A percentile compares a stretch with the other conserved stretches of the same genome.
These are phyloP conservation scores for Uronychia setigera DNA, from an alignment of 73 alveolate species.

Conservation along the genomic window DNA sequence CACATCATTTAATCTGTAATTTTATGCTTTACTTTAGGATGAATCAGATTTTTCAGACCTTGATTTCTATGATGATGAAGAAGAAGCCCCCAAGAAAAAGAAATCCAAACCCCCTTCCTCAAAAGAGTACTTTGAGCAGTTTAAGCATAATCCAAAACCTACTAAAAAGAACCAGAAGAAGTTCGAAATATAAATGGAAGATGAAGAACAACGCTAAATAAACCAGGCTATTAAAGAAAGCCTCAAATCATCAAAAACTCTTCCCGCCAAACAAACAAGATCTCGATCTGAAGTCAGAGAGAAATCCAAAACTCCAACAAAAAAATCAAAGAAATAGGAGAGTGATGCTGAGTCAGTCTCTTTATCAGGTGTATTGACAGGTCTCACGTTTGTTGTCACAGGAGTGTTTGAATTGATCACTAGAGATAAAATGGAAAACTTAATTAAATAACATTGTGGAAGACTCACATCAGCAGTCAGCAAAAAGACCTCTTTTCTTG, in stretches of 20 bases:
- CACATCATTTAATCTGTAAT: no score
- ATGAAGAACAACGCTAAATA: no score
- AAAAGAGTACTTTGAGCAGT: not conserved
- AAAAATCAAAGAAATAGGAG: not conserved
- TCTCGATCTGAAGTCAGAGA: not conserved
- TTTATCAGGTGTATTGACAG: conserved; percentile 68
- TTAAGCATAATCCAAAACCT: no score
- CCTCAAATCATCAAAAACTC: no score
- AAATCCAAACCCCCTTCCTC: no score
- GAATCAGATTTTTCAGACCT: no score
- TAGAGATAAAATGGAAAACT: conserved; percentile 60
- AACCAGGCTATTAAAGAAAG: no score
- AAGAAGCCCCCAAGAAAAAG: no score
- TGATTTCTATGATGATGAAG: no score
- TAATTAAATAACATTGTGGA: conserved; percentile 73
- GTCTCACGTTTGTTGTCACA: conserved; percentile 89
- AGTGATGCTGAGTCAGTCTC: not conserved
- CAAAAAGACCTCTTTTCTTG: conserved; percentile 87
- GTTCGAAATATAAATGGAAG: no score
- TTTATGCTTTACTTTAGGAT: no score
- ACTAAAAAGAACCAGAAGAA: no score
- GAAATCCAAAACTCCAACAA: not conserved
- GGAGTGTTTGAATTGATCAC: conserved; percentile 81
- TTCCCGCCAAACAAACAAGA: not conserved
- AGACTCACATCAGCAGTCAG: conserved; percentile 83